Conservation (phyloP, 2,329 filamentous ascomycete species). For the Tetracladium maxilliforme region DNA sequence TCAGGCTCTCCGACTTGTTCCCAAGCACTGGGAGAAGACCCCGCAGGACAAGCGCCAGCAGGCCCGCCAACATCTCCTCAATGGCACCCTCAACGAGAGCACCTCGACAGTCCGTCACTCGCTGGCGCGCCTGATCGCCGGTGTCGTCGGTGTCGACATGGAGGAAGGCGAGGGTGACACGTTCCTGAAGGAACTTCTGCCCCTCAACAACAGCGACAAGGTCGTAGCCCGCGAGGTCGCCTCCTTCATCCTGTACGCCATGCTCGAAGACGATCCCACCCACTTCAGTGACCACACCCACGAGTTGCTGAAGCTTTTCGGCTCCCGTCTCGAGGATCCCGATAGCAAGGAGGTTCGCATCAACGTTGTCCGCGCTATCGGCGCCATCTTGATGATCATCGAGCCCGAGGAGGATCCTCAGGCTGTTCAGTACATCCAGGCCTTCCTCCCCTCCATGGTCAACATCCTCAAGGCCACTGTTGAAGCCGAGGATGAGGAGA, state of each 20-base stretch:
- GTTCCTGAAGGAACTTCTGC: constrained; percentile 64
- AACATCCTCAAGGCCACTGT: constrained; percentile 76
- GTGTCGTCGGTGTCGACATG: constrained; percentile 75
- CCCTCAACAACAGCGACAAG: constrained; percentile 61
- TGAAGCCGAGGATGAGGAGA: constrained; percentile 68
- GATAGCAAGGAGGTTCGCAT: constrained; percentile 86
- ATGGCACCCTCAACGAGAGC: constrained; percentile 70
- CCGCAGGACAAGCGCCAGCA: constrained; percentile 62
- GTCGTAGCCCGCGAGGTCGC: constrained; percentile 77
- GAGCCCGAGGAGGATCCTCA: constrained; percentile 74
- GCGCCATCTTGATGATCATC: constrained; percentile 74
- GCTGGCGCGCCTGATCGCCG: constrained; percentile 73
- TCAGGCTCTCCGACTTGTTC: constrained; percentile 69
- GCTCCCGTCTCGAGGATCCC: constrained; percentile 75
- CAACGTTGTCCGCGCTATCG: constrained; percentile 85
- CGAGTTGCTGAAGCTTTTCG: constrained; percentile 72
- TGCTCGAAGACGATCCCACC: constrained; percentile 77
- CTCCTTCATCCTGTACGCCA: constrained; percentile 83
- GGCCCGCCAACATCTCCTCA: constrained; percentile 69
- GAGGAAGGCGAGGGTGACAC: constrained; percentile 76
- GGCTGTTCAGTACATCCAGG: constrained; percentile 61
- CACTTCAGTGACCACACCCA: constrained; percentile 69
- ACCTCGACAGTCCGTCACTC: constrained; percentile 69
- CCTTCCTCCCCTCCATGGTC: constrained; percentile 76
- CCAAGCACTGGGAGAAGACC: constrained; percentile 73